A percentile compares a stretch with the other conserved stretches of the same genome.
Evolutionary conservation across 257 asterid species (phyloP).

Genomic region (Haberlea rhodopensis): DNA sequence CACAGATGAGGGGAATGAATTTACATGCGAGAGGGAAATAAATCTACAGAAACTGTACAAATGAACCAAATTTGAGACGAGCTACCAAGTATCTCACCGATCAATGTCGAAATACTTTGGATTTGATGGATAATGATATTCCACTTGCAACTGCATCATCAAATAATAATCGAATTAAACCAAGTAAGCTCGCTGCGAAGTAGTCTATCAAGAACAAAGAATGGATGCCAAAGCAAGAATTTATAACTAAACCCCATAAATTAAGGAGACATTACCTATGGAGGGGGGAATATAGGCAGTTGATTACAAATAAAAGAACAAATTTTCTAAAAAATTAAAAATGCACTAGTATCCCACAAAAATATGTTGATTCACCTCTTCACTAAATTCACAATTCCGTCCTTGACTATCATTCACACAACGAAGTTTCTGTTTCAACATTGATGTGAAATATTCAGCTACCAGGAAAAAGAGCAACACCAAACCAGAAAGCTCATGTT

Average conservation of each 20-base stretch:
- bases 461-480: too few relatives aligned
- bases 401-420: too few relatives aligned
- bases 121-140: conserved; percentile 75
- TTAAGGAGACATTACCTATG: background rate
- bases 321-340: too few relatives aligned
- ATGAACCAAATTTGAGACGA: background rate
- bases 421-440: too few relatives aligned
- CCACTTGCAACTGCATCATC: conserved; percentile 76
- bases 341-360: too few relatives aligned
- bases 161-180: background rate
- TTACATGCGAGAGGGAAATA: background rate
- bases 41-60: background rate
- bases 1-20: background rate
- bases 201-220: background rate
- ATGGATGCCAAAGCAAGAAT: background rate
- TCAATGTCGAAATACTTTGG: conserved; percentile 78
- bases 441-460: conserved; percentile 17
- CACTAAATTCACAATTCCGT: too few relatives aligned
- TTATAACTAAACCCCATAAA: background rate
- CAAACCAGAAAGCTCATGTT: conserved; percentile 11
- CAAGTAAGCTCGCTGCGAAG: too few relatives aligned
- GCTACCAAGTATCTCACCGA: conserved; percentile 29
- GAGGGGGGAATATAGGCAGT: background rate
- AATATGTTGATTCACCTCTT: too few relatives aligned
- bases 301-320: background rate